phyloP scores from a whole-genome alignment of 768 basidiomycete genomes.

The Royoungia palumana region DNA sequence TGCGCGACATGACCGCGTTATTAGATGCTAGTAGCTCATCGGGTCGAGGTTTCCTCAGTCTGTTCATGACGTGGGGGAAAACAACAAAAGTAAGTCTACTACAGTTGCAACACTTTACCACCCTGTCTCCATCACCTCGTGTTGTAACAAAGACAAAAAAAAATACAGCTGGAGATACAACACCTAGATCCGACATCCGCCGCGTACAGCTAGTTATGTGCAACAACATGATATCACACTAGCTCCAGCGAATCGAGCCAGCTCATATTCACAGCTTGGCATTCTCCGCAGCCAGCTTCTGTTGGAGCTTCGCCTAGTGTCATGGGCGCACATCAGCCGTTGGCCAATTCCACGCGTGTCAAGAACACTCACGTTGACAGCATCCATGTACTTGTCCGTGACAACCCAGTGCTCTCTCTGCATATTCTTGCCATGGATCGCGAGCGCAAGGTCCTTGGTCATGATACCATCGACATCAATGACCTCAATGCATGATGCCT shows the following conservation, averaged over 20 bases:
- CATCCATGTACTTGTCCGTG: slow-evolving; percentile 90
- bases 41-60: slow-evolving; percentile 20
- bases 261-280: slow-evolving; percentile 14
- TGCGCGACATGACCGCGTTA: slow-evolving; percentile 22
- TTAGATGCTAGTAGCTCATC: slow-evolving; percentile 1
- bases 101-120: background rate
- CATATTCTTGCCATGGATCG: slow-evolving; percentile 90
- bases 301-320: slow-evolving; percentile 41
- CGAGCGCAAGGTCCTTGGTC: slow-evolving; percentile 96
- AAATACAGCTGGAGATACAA: slow-evolving; percentile 16
- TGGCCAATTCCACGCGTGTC: background rate
- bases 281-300: slow-evolving; percentile 38
- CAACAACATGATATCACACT: slow-evolving; percentile 14
- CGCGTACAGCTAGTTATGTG: slow-evolving; percentile 11
- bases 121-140: slow-evolving; percentile 1
- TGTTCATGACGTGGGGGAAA: slow-evolving; percentile 18
- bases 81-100: background rate
- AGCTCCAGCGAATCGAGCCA: background rate
- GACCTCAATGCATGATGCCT: slow-evolving; percentile 84
- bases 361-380: slow-evolving; percentile 69
- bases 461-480: slow-evolving; percentile 89
- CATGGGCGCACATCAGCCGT: slow-evolving; percentile 14
- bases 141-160: background rate
- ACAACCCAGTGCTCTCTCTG: slow-evolving; percentile 96
- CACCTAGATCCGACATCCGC: slow-evolving; percentile 17